Conservation (phyloP, 1,139 yeast genomes). For the Kurtzmaniella quercitrusa region DNA sequence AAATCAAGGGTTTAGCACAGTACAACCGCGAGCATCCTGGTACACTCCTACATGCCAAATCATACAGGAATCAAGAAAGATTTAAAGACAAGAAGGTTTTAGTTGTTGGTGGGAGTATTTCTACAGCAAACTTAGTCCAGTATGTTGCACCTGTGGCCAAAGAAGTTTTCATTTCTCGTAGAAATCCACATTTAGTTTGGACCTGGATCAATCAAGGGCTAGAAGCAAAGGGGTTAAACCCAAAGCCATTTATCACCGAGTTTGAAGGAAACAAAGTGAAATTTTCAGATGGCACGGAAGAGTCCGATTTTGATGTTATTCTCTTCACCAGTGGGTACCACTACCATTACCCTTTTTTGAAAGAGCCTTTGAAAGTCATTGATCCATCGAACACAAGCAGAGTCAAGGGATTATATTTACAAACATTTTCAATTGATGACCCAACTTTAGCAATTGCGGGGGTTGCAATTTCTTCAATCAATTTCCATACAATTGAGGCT, state of each 20-base stretch:
- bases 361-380: slow-evolving; percentile 16
- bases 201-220: slow-evolving; percentile 34
- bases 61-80: slow-evolving; percentile 48
- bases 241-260: slow-evolving; percentile 24
- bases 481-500: slow-evolving; percentile 41
- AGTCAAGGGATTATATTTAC: slow-evolving; percentile 33
- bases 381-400: slow-evolving; percentile 24
- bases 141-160: slow-evolving; percentile 41
- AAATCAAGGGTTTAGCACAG: slow-evolving; percentile 46
- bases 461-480: slow-evolving; percentile 32
- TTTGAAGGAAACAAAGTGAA: slow-evolving; percentile 20
- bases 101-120: slow-evolving; percentile 48
- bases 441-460: slow-evolving; percentile 43
- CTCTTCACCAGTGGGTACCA: slow-evolving; percentile 37
- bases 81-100: slow-evolving; percentile 40
- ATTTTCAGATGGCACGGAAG: slow-evolving; percentile 26
- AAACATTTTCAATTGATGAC: slow-evolving; percentile 37
- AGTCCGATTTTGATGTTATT: slow-evolving; percentile 23
- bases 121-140: slow-evolving; percentile 50
- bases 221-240: slow-evolving; percentile 28
- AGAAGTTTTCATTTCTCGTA: slow-evolving; percentile 33
- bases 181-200: slow-evolving; percentile 25
- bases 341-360: slow-evolving; percentile 31
- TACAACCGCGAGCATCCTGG: slow-evolving; percentile 45
- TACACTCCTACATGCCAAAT: slow-evolving; percentile 54